Conservation (phyloP, 2,329 filamentous ascomycete genomes). For the Calycina marina region DNA sequence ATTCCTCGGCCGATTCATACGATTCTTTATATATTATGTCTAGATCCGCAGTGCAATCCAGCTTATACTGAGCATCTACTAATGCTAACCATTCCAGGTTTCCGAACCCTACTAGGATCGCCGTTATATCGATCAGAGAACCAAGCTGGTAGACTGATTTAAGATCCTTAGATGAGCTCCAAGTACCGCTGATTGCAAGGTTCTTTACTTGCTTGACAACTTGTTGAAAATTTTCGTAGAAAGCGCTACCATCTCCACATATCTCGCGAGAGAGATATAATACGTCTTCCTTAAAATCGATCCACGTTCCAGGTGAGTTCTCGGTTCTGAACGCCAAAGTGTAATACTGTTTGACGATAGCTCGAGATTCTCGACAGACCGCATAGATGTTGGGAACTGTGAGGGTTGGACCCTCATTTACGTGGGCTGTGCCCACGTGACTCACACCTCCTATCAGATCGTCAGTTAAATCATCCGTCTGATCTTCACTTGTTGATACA, state of each 20-base stretch:
- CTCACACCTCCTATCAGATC: too few relatives aligned
- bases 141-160: background rate
- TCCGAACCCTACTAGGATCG: background rate
- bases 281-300: background rate
- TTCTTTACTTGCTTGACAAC: background rate
- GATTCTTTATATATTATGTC: background rate
- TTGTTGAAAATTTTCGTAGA: background rate
- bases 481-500: too few relatives aligned
- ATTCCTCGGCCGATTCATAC: background rate
- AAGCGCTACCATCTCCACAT: background rate
- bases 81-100: background rate
- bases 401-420: too few relatives aligned
- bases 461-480: too few relatives aligned
- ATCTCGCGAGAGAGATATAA: background rate
- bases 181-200: background rate
- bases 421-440: too few relatives aligned
- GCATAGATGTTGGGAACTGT: background rate
- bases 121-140: background rate
- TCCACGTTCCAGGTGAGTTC: background rate
- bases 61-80: background rate
- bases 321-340: background rate
- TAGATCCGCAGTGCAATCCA: background rate
- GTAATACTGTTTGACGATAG: background rate
- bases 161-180: background rate
- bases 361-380: background rate